Base-by-base conservation (phyloP, 257 asterid genomes). In the Solanum pimpinellifolium region DNA sequence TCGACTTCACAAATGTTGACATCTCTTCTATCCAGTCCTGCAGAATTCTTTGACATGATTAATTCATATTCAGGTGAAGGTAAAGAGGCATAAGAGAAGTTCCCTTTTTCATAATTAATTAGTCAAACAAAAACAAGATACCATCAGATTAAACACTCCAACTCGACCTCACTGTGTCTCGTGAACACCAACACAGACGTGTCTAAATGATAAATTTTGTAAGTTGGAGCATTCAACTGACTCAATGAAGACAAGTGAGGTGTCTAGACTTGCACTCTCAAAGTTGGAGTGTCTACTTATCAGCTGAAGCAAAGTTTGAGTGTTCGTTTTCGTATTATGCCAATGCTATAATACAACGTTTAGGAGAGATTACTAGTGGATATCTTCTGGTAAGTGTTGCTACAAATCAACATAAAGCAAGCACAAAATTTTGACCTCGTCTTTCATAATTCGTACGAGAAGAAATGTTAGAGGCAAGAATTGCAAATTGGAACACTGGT, bases 21-120 rank as follows among this genome's bases (percentile, higher is more conserved):
- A 97, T 97, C 88, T 97, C 99, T 93, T 94, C 98, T 65, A 97
- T 94, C 99, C 99, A 97, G 83, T 95, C 99, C 99, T 97, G 95
- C 91, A 95, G 62, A 80, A 87, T 89, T 88, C 70, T 31, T 82
- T 4, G 44, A 86, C 33, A 33, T 13, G 6, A 89, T 86, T 85
- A 78, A 70, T n/a, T 83, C 42, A 86, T 85, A 41, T 21, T 74
- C 85, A 52, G 11, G 2, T 15, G 75, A 25, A 44, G 60, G 7
- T 25, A 88, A 46, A 23, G 42, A 76, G 29, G 59, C 29, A 33
- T 56, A 56, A 56, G 85, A 37, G 62, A 27, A 41, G 59, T 75
- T 12, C 1, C 59, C 20, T 23, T 75, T 41, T 41, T 76, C 59
- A 42, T 33, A 76, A 76, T 76, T 76, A 23, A 31, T 31, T 31